Percentiles rank a stretch among this genome's conserved stretches.
phyloP scores from a whole-genome alignment of 2,329 filamentous ascomycete species.

The Aspergillus japonicus region DNA sequence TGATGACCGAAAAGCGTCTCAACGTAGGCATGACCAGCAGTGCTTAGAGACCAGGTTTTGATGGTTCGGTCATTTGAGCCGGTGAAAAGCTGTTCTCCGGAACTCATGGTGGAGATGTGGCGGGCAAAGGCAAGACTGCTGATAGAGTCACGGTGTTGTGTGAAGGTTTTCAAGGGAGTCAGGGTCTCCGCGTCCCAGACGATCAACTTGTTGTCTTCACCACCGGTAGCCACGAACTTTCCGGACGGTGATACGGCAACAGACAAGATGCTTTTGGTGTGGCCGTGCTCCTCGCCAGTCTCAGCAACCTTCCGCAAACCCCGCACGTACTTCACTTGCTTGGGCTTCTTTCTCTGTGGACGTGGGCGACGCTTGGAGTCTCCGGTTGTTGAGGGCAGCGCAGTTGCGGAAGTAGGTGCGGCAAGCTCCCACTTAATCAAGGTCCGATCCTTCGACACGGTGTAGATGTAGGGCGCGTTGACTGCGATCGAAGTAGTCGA shows the following conservation, averaged over 20 bases:
- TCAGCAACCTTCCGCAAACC: conserved; percentile 43
- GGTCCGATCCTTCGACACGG: conserved; percentile 78
- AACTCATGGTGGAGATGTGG: conserved; percentile 58
- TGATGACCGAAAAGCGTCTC: conserved; percentile 97
- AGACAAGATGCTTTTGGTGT: conserved; percentile 75
- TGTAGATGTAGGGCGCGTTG: conserved; percentile 79
- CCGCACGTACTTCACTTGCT: conserved; percentile 50
- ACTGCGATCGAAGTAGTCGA: conserved; percentile 77
- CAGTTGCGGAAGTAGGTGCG: conserved; percentile 34
- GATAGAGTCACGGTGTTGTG: conserved; percentile 86
- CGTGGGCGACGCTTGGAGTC: conserved; percentile 58
- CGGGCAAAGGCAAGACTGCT: conserved; percentile 81
- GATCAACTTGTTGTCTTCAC: conserved; percentile 77
- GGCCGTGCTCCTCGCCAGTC: conserved; percentile 60
- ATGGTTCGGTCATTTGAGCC: conserved; percentile 88
- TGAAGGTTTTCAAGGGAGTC: conserved; percentile 76
- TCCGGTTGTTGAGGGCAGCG: conserved; percentile 55
- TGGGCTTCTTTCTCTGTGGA: conserved; percentile 45
- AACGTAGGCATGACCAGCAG: conserved; percentile 84
- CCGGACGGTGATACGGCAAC: conserved; percentile 87
- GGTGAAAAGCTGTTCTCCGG: conserved; percentile 82
- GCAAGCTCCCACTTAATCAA: conserved; percentile 88
- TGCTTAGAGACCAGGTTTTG: conserved; percentile 81
- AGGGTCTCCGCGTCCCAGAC: conserved; percentile 83
- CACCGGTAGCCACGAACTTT: conserved; percentile 86